Evolutionary conservation across 2,329 filamentous ascomycete species (phyloP), one percentile per base, ranked within the genome.

Genomic region (Coniochaeta pulveracea): DNA sequence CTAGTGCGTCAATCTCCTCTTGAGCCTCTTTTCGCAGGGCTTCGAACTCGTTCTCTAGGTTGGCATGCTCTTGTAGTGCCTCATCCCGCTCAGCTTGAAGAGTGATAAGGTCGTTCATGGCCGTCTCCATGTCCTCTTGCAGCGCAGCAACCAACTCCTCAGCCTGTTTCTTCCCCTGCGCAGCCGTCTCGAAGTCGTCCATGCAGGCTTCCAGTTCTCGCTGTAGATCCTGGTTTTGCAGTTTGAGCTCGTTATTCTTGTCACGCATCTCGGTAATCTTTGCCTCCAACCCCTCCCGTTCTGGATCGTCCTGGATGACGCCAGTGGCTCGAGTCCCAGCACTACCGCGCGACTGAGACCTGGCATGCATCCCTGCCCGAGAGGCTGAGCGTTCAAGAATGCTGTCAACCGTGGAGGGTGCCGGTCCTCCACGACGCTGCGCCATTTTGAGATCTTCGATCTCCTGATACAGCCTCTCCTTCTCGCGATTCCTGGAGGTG

Each of bases 401-500:
- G 51, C 86, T 94, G 50, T 96, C 91, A 5, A 89, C 77, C 2
- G 85, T 74, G 1, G 73, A 75, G 0, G 70, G 66, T 1, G 69
- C 67, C 4, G 64, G 49, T 44, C 70, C 81, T 19, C 74, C 75
- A 41, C 85, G 77, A 35, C 86, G 78, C 43, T 86, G 80, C 2
- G 82, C 76, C 47, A 96, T 76, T 58, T 96, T 98, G 40, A 98
- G 66, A 40, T 95, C 88, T 57, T 98, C 91, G 41, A 96, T 96
- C 53, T 98, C 89, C 51, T 94, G 85, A 54, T 96, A 93, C 7
- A 98, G 66, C 5, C 86, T 76, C 52, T 96, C 88, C 51, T 94
- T 93, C 52, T 98, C 91, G 17, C 86, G 81, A 49, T 95, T 95
- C 16, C 91, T 74, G 22, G 91, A 96, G 1, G 89, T 95, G 21